phyloP scores from a whole-genome alignment of 306 rosid species.

The Glycine latifolia region DNA sequence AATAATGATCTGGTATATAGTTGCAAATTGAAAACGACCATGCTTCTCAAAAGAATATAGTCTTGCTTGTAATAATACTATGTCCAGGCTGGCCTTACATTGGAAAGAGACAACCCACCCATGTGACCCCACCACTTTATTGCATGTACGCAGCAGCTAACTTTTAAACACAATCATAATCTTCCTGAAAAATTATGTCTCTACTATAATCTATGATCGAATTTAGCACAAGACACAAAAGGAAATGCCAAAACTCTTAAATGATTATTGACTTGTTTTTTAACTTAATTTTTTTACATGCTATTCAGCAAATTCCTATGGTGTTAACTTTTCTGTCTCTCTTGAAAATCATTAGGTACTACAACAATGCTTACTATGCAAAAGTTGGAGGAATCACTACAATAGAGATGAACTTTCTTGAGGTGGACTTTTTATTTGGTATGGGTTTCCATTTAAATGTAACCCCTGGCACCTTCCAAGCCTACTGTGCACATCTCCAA shows the following conservation, averaged over 20 bases:
- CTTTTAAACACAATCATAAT: slow-evolving; percentile 38
- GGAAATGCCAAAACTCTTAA: neutral
- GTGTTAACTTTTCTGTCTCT: neutral
- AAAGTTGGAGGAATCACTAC: slow-evolving; percentile 98
- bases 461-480: slow-evolving; percentile 77
- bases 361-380: slow-evolving; percentile 97
- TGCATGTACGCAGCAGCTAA: slow-evolving; percentile 40
- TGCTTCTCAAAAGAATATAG: slow-evolving; percentile 35
- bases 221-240: slow-evolving; percentile 12
- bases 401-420: slow-evolving; percentile 90
- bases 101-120: slow-evolving; percentile 57
- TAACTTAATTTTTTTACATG: neutral
- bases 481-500: slow-evolving; percentile 73
- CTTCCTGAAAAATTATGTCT: slow-evolving; percentile 4
- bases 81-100: slow-evolving; percentile 55
- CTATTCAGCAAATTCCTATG: neutral
- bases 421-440: slow-evolving; percentile 90
- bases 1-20: slow-evolving; percentile 9
- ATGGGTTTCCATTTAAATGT: slow-evolving; percentile 87
- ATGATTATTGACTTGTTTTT: slow-evolving; percentile 4
- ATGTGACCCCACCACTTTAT: slow-evolving; percentile 48
- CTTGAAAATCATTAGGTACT: slow-evolving; percentile 63
- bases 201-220: slow-evolving; percentile 16
- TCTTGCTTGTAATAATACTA: slow-evolving; percentile 50
- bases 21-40: slow-evolving; percentile 46